phyloP scores from a whole-genome alignment of 2,329 filamentous ascomycete species.

The Hypomyces rosellus region DNA sequence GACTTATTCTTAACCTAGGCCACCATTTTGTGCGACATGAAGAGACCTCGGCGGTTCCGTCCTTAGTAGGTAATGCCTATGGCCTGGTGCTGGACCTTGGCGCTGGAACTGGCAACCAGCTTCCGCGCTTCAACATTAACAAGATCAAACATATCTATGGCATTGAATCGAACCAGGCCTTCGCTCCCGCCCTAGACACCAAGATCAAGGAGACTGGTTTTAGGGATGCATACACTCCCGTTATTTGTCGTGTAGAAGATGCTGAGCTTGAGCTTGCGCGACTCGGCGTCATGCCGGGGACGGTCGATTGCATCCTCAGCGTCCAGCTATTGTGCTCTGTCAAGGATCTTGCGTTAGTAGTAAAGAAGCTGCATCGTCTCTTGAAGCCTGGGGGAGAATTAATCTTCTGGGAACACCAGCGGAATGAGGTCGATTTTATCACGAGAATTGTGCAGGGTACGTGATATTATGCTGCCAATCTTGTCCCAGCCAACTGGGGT shows the following conservation, averaged over 20 bases:
- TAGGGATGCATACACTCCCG: neutral
- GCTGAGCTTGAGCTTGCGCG: slow-evolving; percentile 27
- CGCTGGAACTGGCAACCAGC: slow-evolving; percentile 38
- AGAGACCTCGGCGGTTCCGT: too few species aligned
- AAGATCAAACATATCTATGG: slow-evolving; percentile 21
- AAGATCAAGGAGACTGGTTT: neutral
- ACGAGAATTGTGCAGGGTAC: neutral
- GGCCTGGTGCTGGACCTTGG: slow-evolving; percentile 35
- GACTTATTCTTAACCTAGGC: too few species aligned
- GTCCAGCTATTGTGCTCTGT: slow-evolving; percentile 39
- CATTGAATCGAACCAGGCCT: neutral
- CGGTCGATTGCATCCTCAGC: slow-evolving; percentile 33
- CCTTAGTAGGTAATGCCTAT: too few species aligned
- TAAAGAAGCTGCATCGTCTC: slow-evolving; percentile 32
- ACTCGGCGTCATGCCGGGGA: slow-evolving; percentile 27
- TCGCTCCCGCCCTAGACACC: neutral
- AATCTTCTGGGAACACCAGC: slow-evolving; percentile 40
- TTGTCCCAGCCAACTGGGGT: too few species aligned
- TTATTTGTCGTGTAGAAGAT: slow-evolving; percentile 30
- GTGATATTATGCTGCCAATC: neutral
- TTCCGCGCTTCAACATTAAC: slow-evolving; percentile 31
- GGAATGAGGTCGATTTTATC: neutral
- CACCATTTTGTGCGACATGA: too few species aligned
- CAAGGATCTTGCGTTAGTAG: slow-evolving; percentile 19
- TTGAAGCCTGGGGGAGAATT: slow-evolving; percentile 39